A percentile compares a stretch with the other conserved stretches of the same genome.
These are phyloP conservation scores for Castanea mollissima DNA, from an alignment of 306 rosid species.

Conservation along the genomic window DNA sequence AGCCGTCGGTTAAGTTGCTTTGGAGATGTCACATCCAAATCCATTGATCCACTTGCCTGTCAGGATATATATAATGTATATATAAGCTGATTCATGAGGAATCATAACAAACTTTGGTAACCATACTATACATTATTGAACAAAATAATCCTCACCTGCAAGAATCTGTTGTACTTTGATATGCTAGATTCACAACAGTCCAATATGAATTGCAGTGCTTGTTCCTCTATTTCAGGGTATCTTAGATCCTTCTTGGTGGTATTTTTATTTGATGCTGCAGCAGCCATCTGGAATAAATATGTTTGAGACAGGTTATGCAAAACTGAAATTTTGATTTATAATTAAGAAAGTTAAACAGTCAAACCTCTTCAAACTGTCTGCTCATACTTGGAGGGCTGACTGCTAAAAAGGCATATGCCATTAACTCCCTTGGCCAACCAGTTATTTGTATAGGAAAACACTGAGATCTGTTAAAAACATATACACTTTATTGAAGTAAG, in stretches of 20 bases:
- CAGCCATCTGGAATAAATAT: conserved; percentile 70
- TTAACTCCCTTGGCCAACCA: conserved; percentile 90
- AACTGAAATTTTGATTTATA: neutral
- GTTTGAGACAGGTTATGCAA: conserved; percentile 17
- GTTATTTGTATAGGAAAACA: conserved; percentile 84
- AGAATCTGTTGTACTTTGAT: conserved; percentile 79
- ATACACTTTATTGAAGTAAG: neutral
- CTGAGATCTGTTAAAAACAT: conserved; percentile 56
- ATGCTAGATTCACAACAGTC: conserved; percentile 88
- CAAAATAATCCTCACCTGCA: conserved; percentile 55
- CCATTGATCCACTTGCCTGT: conserved; percentile 93
- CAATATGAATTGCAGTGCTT: conserved; percentile 75
- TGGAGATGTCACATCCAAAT: conserved; percentile 90
- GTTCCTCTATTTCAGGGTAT: conserved; percentile 84
- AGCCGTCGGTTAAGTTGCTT: conserved; percentile 83
- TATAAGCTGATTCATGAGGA: neutral
- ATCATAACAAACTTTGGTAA: neutral
- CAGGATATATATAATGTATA: conserved; percentile 14
- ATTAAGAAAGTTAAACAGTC: conserved; percentile 12
- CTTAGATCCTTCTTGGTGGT: conserved; percentile 56
- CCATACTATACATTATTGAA: neutral
- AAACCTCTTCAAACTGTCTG: conserved; percentile 76
- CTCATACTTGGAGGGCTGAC: conserved; percentile 86
- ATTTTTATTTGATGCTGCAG: conserved; percentile 72
- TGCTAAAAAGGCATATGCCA: conserved; percentile 91